Conservation (phyloP, 1,139 yeast species). For the Candida labiduridarum region DNA sequence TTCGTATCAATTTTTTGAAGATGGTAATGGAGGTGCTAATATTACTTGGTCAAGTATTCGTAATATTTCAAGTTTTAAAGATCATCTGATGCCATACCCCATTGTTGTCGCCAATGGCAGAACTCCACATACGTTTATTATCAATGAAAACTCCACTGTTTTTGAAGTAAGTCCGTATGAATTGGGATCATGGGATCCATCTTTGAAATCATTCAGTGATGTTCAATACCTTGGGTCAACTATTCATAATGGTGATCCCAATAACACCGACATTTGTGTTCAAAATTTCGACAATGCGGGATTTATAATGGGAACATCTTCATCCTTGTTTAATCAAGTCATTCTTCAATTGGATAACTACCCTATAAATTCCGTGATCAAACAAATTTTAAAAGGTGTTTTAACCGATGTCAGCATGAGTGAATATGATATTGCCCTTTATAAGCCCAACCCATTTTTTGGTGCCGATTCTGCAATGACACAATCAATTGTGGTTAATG, state of each 20-base stretch:
- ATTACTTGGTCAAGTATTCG: slow-evolving; percentile 43
- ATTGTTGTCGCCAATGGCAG: slow-evolving; percentile 44
- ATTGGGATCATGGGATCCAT: slow-evolving; percentile 50
- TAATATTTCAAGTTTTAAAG: slow-evolving; percentile 28
- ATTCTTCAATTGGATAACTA: slow-evolving; percentile 25
- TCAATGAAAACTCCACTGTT: slow-evolving; percentile 42
- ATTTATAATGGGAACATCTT: slow-evolving; percentile 48
- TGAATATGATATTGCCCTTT: slow-evolving; percentile 42
- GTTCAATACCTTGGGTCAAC: slow-evolving; percentile 39
- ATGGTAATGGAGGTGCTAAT: slow-evolving; percentile 28
- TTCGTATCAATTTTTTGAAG: slow-evolving; percentile 6
- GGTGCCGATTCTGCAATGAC: slow-evolving; percentile 22
- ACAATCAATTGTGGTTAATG: slow-evolving; percentile 30
- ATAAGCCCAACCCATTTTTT: slow-evolving; percentile 45
- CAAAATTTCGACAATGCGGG: slow-evolving; percentile 48
- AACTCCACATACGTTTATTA: slow-evolving; percentile 34
- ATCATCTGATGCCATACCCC: slow-evolving; percentile 45
- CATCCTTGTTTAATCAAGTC: slow-evolving; percentile 44
- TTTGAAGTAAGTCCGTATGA: slow-evolving; percentile 46
- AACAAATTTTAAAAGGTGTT: slow-evolving; percentile 23
- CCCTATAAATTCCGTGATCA: slow-evolving; percentile 29
- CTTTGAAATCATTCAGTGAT: slow-evolving; percentile 33
- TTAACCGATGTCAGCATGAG: slow-evolving; percentile 22
- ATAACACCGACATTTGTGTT: slow-evolving; percentile 27
- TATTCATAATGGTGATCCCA: slow-evolving; percentile 30